Evolutionary conservation across 192 early-diverging fungal genomes (phyloP), one percentile per base, ranked within the genome.

Genomic region (Pilobolus umbonatus): DNA sequence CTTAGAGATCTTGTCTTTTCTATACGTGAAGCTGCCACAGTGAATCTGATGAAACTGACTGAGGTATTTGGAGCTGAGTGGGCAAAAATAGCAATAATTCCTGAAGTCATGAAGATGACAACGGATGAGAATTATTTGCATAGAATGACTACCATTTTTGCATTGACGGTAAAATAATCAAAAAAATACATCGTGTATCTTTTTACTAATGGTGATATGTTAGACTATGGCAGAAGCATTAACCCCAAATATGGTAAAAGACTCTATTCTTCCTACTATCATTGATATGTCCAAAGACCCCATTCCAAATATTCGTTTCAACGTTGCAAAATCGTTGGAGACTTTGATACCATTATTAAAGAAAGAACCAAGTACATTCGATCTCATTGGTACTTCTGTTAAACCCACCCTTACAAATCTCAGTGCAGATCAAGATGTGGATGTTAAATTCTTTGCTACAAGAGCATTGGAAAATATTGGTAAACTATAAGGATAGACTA

Each of bases 271-370:
- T 53, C 97, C 97, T 11, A 87, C 91, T 8, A 81, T 96, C 42
- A 84, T 82, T 55, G 81, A 71, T 44, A 83, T 98, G 47, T 85
- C 89, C 30, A 79, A 81, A 12, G 97, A 99, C 67, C 91, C 93
- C 10, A 98, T 99, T 56, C 97, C 97, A 56, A 99, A 99, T 71
- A 99, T 99, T 65, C 88, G 97, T 32, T 99, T 99, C 84, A 99
- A 98, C 57, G 95, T 98, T 11, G 94, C 94, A 39, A 99, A 99
- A 69, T 87, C 89, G 47, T 78, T 95, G 61, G 91, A 93, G 70
- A 77, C 84, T 1, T 73, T 99, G 69, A 83, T 89, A 35, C 89
- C 85, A 11, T 74, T 92, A 5, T 78, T 96, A 50, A 85, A 85
- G 63, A 76, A 76, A 42, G 78, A 73, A 57, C 64, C 77, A 7